Evolutionary conservation across 176 grass and related monocot species (phyloP).

Genomic region (Phoenix dactylifera): DNA sequence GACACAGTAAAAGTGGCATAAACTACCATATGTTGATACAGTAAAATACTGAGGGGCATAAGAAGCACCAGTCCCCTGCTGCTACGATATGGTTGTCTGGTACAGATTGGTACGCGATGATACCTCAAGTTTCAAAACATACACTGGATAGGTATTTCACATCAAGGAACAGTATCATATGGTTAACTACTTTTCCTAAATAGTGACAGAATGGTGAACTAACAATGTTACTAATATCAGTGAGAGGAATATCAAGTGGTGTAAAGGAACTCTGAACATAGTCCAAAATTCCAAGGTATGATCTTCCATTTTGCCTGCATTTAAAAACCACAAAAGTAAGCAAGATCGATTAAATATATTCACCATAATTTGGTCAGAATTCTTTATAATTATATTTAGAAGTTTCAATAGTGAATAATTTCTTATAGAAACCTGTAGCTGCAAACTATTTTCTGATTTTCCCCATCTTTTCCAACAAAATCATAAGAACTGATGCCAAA

Average conservation of each 20-base stretch:
- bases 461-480: slow-evolving; percentile 52
- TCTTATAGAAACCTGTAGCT: slow-evolving; percentile 62
- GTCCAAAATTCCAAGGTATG: slow-evolving; percentile 77
- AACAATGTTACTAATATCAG: slow-evolving; percentile 73
- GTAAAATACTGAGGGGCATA: no score
- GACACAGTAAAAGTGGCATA: no score
- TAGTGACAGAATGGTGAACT: slow-evolving; percentile 12
- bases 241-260: slow-evolving; percentile 63
- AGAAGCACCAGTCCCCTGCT: no score
- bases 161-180: no score
- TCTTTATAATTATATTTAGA: neutral
- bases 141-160: no score
- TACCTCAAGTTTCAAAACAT: no score
- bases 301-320: slow-evolving; percentile 65
- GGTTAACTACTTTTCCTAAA: neutral
- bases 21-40: no score
- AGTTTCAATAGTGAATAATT: neutral
- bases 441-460: slow-evolving; percentile 49
- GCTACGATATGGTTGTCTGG: no score
- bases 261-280: slow-evolving; percentile 56
- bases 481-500: slow-evolving; percentile 83
- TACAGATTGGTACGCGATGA: no score
- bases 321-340: slow-evolving; percentile 5
- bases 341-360: no score
- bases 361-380: no score